These are phyloP conservation scores for Rhynchosporium secalis DNA, from an alignment of 2,329 filamentous ascomycete genomes.

Conservation along the genomic window DNA sequence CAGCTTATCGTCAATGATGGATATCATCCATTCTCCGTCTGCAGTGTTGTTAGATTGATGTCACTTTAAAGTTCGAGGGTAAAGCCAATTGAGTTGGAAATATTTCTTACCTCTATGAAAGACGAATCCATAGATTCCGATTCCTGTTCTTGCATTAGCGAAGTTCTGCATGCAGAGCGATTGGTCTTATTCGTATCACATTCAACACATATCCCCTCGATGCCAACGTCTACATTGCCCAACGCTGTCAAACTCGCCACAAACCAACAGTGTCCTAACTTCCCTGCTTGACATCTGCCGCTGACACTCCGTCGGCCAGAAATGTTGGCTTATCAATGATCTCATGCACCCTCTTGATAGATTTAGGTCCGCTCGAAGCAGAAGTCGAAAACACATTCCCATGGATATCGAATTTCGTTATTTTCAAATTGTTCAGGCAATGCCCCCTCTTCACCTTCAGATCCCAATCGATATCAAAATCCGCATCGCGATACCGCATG, in stretches of 20 bases:
- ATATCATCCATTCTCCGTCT: conserved; percentile 89
- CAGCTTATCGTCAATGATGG: conserved; percentile 88
- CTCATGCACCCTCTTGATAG: conserved; percentile 73
- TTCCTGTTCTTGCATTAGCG: conserved; percentile 41
- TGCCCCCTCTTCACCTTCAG: conserved; percentile 46
- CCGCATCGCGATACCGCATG: conserved; percentile 78
- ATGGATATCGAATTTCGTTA: conserved; percentile 52
- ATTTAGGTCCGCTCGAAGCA: conserved; percentile 60
- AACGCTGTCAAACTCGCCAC: conserved; percentile 77
- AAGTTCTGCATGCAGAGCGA: background rate
- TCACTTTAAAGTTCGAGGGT: background rate
- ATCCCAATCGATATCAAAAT: conserved; percentile 69
- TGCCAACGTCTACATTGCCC: conserved; percentile 68
- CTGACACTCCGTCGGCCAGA: conserved; percentile 74
- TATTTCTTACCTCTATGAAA: conserved; percentile 60
- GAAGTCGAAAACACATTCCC: conserved; percentile 48
- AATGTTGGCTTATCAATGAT: conserved; percentile 78
- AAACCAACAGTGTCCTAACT: conserved; percentile 82
- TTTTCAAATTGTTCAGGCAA: conserved; percentile 37
- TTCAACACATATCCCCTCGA: conserved; percentile 74
- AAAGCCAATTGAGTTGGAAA: too few relatives aligned
- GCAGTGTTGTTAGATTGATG: background rate
- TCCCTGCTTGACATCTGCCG: conserved; percentile 79
- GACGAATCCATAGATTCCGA: conserved; percentile 88
- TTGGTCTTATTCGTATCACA: conserved; percentile 54